Evolutionary conservation across 306 rosid species (phyloP).

Genomic region (Delonix regia): DNA sequence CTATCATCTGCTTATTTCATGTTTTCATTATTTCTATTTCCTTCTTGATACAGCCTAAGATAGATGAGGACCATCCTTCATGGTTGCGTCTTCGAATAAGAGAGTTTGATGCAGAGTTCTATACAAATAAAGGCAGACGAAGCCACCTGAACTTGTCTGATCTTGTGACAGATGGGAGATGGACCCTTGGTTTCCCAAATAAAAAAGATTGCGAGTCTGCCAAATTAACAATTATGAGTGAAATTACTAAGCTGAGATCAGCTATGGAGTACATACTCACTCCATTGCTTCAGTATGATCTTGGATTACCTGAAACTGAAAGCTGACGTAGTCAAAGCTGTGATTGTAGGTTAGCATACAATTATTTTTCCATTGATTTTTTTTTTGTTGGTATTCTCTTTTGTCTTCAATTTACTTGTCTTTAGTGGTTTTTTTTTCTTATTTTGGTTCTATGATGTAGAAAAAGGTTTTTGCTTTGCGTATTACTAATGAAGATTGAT

Average conservation of each 20-base stretch:
- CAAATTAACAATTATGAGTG: slow-evolving; percentile 51
- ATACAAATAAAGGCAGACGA: slow-evolving; percentile 44
- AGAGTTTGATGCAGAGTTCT: slow-evolving; percentile 61
- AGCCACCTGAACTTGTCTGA: slow-evolving; percentile 40
- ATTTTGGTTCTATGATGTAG: slow-evolving; percentile 25
- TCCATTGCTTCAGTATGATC: slow-evolving; percentile 61
- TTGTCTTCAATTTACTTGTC: neutral
- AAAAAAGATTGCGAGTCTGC: slow-evolving; percentile 72
- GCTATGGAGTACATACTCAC: slow-evolving; percentile 57
- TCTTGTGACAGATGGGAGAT: slow-evolving; percentile 68
- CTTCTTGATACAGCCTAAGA: slow-evolving; percentile 64
- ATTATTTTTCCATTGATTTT: neutral
- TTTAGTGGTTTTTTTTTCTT: neutral
- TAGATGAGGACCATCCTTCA: slow-evolving; percentile 65
- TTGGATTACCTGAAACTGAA: slow-evolving; percentile 42
- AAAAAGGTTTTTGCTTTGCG: slow-evolving; percentile 16
- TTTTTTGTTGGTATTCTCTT: neutral
- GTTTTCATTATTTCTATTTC: slow-evolving; percentile 11
- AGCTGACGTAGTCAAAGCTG: slow-evolving; percentile 41
- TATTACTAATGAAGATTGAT: slow-evolving; percentile 28
- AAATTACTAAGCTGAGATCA: slow-evolving; percentile 72
- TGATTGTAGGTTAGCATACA: slow-evolving; percentile 35
- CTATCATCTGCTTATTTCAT: neutral
- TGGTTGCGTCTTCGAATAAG: slow-evolving; percentile 84
- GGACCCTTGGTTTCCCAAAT: slow-evolving; percentile 79